These are phyloP conservation scores for Plasmopara muralis DNA, from an alignment of 352 stramenopile genomes.

Conservation along the genomic window DNA sequence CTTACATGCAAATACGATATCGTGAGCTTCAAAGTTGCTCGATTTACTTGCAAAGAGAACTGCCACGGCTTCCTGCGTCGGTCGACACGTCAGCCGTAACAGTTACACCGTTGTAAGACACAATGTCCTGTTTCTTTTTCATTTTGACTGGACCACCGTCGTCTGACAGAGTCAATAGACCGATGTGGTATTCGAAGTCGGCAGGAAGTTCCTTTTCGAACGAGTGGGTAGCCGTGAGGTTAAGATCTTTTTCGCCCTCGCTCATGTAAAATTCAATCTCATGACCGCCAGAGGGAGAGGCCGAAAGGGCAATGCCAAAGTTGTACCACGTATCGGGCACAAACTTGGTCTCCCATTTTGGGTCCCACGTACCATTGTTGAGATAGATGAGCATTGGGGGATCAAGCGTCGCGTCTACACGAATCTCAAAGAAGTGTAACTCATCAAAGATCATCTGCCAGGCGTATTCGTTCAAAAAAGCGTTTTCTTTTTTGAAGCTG, in stretches of 20 bases:
- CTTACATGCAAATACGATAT: too few relatives aligned
- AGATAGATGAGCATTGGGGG: conserved; percentile 25
- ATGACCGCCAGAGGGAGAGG: conserved; percentile 5
- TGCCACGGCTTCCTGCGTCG: too few relatives aligned
- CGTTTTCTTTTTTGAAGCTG: not conserved
- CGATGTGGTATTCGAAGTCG: conserved; percentile 48
- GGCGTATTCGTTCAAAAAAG: not conserved
- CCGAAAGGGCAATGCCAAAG: conserved; percentile 32
- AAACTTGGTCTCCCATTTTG: conserved; percentile 33
- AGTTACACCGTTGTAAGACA: conserved; percentile 43
- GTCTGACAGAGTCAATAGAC: conserved; percentile 43
- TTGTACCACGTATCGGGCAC: conserved; percentile 23
- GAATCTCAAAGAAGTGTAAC: conserved; percentile 40
- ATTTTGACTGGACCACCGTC: conserved; percentile 34
- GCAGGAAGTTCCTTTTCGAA: too few relatives aligned
- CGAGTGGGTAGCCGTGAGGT: conserved; percentile 20
- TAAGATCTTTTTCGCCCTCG: conserved; percentile 22
- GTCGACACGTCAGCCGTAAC: not conserved
- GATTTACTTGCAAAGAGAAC: too few relatives aligned
- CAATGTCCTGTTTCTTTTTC: conserved; percentile 35
- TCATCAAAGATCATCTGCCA: conserved; percentile 44
- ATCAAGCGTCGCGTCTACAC: conserved; percentile 27
- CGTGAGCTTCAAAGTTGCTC: too few relatives aligned
- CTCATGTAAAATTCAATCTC: conserved; percentile 40
- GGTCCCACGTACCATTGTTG: conserved; percentile 27